Base-by-base conservation (phyloP, 202 grass and related monocot species). In the Sporobolus alterniflorus region DNA sequence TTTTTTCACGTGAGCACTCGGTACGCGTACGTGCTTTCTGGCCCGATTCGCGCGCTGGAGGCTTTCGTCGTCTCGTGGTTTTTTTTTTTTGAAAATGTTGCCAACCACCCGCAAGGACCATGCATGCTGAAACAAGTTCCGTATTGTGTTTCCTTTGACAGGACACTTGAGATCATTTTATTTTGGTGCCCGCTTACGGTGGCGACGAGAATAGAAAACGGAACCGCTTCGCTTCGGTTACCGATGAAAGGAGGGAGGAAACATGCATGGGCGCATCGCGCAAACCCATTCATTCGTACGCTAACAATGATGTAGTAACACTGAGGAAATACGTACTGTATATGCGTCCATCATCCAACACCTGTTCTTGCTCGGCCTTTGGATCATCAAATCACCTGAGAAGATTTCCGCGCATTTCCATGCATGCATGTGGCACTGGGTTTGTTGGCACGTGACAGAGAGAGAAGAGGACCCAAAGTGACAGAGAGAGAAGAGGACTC, bases 311-410 rank as follows among this genome's bases (percentile, higher is more conserved):
- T 39, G 41, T 21, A 26, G 29, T 14, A 47, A 20, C 4, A 39
- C 36, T 7, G 3, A 28, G 17, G 26, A 21, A 39, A 73, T 22
- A 25, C 47, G 14, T 7, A 51, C 30, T 16, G 36, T 39, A 39
- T 39, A 4, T 8, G 36, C 36, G 36, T 39, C 36, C 36, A 39
- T 13, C 16, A 24, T 28, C 44, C 13, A 6, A 43, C 11, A 7
- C 43, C 33, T 48, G 66, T 43, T 77, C 30, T 51, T 39, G 73
- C 17, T 49, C 55, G 64, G 36, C 69, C 44, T 76, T 69, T 25
- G 77, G 72, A 67, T 82, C 66, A 51, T 49, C 83, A 34, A 82
- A 77, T 77, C 88, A 78, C 78, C 88, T 86, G 83, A 60, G 87
- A 85, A 85, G 73, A 73, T 59, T 40, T 82, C 76, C 64, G 48